These are phyloP conservation scores for Cutaneotrichosporon arboriforme DNA, from an alignment of 1,284 basidiomycete genomes.

Conservation along the genomic window DNA sequence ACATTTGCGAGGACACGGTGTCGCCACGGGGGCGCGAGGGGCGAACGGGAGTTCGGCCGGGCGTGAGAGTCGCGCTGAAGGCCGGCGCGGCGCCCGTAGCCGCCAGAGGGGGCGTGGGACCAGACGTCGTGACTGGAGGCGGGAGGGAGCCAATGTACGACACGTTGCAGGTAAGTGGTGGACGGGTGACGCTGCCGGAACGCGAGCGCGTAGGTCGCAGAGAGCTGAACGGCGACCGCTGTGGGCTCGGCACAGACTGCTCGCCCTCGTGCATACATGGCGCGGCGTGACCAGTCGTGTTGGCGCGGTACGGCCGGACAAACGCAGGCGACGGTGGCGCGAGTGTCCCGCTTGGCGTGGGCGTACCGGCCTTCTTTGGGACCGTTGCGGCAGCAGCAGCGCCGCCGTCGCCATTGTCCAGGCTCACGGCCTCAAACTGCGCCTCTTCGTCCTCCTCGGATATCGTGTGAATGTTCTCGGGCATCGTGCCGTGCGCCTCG, in stretches of 20 bases:
- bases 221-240: not conserved
- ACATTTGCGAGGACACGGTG: constrained; percentile 20
- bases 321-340: constrained; percentile 1
- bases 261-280: not conserved
- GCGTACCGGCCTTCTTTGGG: not conserved
- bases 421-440: no score
- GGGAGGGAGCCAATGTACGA: constrained; percentile 16
- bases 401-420: no score
- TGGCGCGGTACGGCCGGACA: constrained; percentile 1
- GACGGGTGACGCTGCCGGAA: constrained; percentile 14
- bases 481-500: constrained; percentile 13
- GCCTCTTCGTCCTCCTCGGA: constrained; percentile 1
- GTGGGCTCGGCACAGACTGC: not conserved
- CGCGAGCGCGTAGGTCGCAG: constrained; percentile 5
- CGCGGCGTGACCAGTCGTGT: constrained; percentile 1
- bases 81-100: not conserved
- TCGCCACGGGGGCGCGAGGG: constrained; percentile 18
- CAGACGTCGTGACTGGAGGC: not conserved
- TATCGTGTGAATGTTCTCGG: constrained; percentile 13
- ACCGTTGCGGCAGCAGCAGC: not conserved
- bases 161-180: constrained; percentile 39
- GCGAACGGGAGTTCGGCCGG: not conserved
- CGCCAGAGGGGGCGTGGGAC: not conserved
- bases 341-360: not conserved
- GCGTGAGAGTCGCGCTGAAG: not conserved